Conservation (phyloP, 2,329 filamentous ascomycete species). For the Sclerotinia glacialis region DNA sequence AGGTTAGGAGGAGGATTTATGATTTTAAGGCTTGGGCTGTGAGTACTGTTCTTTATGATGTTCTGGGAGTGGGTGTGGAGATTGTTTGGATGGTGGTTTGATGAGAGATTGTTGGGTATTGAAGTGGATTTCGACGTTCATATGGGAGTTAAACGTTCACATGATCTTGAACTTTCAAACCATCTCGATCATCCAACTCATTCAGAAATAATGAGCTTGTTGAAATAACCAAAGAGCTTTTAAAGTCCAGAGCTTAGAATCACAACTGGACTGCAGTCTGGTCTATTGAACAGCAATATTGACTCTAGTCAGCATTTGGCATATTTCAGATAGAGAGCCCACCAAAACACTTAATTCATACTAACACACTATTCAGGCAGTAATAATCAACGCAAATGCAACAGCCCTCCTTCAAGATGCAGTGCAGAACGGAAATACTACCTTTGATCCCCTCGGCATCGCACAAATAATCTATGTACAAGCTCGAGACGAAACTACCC, state of each 20-base stretch:
- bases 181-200: neutral
- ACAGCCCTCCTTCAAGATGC: constrained; percentile 56
- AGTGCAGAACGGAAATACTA: constrained; percentile 52
- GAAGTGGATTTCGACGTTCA: neutral
- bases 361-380: constrained; percentile 43
- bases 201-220: neutral
- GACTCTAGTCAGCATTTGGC: neutral
- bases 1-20: neutral
- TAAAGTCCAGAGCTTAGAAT: neutral
- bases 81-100: neutral
- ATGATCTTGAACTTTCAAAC: neutral
- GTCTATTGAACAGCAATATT: neutral
- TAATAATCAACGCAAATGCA: constrained; percentile 62
- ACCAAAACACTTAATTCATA: neutral
- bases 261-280: too few relatives aligned
- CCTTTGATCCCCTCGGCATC: constrained; percentile 59
- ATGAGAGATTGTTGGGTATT: too few relatives aligned
- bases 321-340: too few relatives aligned
- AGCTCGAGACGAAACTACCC: constrained; percentile 55
- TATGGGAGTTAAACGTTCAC: neutral
- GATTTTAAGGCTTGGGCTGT: constrained; percentile 12
- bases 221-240: neutral
- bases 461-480: constrained; percentile 56
- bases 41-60: neutral
- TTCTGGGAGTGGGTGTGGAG: too few relatives aligned